Evolutionary conservation across 2,329 filamentous ascomycete species (phyloP).

Genomic region (Claviceps sp.): DNA sequence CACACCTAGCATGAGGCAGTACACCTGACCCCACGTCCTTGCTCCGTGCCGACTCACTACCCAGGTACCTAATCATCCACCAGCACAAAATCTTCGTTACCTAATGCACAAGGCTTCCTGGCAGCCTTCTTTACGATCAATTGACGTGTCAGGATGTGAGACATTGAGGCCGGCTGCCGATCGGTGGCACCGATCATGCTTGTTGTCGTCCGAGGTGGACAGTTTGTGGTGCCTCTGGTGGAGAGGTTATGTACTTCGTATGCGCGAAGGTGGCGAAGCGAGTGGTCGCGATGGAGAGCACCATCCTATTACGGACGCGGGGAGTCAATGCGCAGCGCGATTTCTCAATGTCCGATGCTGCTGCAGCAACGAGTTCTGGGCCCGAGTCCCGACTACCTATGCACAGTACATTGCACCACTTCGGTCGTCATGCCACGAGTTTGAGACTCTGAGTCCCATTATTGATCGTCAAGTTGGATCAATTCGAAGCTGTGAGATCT

Average conservation of each 20-base stretch:
- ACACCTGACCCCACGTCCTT: not conserved
- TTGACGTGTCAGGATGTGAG: not conserved
- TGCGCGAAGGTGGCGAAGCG: conserved; percentile 29
- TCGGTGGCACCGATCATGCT: not conserved
- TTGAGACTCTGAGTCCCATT: no score
- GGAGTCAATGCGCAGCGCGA: no score
- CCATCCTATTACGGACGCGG: conserved; percentile 12
- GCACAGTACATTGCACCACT: no score
- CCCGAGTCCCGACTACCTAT: no score
- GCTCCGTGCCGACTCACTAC: not conserved
- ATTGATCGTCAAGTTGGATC: no score
- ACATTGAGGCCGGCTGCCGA: not conserved
- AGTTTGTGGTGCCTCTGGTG: not conserved
- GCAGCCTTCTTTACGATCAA: not conserved
- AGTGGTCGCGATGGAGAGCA: conserved; percentile 33
- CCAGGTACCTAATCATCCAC: not conserved
- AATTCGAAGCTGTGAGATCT: no score
- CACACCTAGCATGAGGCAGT: no score
- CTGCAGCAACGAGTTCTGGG: no score
- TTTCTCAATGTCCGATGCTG: no score
- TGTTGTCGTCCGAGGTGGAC: not conserved
- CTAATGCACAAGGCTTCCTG: not conserved
- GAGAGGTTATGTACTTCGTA: conserved; percentile 17
- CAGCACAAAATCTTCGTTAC: not conserved
- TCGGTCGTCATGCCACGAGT: no score